Evolutionary conservation across 805 yeast genomes (phyloP), one percentile per base, ranked within the genome.

Genomic region (Saturnispora galanensis): DNA sequence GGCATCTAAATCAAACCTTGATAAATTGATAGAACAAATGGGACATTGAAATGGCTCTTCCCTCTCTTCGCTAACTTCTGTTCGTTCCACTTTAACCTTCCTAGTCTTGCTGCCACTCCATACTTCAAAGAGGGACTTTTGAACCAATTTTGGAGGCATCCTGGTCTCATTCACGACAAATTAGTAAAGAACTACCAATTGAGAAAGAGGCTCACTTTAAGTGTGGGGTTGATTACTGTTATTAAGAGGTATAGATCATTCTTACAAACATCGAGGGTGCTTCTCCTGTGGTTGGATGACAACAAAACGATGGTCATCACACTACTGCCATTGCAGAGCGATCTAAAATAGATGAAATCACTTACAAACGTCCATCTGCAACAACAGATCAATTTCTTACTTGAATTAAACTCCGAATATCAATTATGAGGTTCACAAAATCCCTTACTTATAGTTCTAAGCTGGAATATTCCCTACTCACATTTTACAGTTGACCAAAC

Each of bases 281-380:
- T 81, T 52, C 84, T 89, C 59, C 73, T 89, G 56, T 86, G 89
- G 96, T 73, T 88, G 51, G 96, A 96, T 56, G 57, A 39, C 48
- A 57, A 13, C 52, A 74, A 30, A 57, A 74, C 34, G 70, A 67
- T 52, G 26, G 26, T 21, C 26, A 21, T 21, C 26, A 21, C n/a
- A n/a, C n/a, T n/a, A n/a, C n/a, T n/a, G n/a, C 26, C 26, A 21
- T 21, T 21, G 26, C 6, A 5, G 8, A 21, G 26, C 6, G 26
- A 8, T n/a, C n/a, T 21, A 21, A 21, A 21, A 21, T 21, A 21
- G 8, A 21, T 21, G 26, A 4, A 21, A 6, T 21, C 26, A 21
- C 26, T 21, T 21, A 21, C 6, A 21, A 2, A 21, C 26, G 26
- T 21, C 26, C 6, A 21, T 21, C 26, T 21, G 26, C 26, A 3